Evolutionary conservation across 257 asterid species (phyloP), one percentile per base, ranked within the genome.

Genomic region (Verbena officinalis): DNA sequence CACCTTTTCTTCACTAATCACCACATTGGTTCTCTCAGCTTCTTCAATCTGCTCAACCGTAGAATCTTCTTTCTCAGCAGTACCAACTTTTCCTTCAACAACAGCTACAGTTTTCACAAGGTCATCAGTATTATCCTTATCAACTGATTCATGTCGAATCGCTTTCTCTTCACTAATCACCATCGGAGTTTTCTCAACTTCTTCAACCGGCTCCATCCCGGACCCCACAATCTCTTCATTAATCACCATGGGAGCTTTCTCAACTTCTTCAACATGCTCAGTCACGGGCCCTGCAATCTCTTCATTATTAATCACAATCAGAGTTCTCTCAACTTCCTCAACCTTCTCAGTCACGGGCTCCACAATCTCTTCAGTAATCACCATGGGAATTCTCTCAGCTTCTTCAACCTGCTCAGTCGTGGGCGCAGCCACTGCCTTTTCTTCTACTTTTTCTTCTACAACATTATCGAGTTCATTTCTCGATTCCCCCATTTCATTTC

Each of bases 401-500:
- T 49, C 61, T 51, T 61, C 59, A 39, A 43, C 49, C 62, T 49
- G 71, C 52, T 12, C 64, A 7, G 38, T 19, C 24, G 36, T 46
- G 7, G 62, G n/a, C n/a, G n/a, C n/a, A n/a, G n/a, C n/a, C n/a
- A n/a, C n/a, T n/a, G n/a, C n/a, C n/a, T n/a, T n/a, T n/a, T n/a
- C n/a, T 13, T 59, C 78, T 22, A 72, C 72, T 68, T 67, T 43
- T 55, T 78, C 73, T n/a, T 58, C 45, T 52, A 22, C 74, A 46
- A 39, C 73, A 27, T 27, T 27, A 27, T 27, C 5, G 33, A 49
- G 11, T 21, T 5, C 55, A 53, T 19, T 68, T 67, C 59, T 68
- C 80, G 54, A 69, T 70, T 64, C 61, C 46, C 5, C 64, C 65
- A 43, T 57, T 71, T 73, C 45, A 22, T 30, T 36, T 51, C 64